Evolutionary conservation across 2,329 filamentous ascomycete genomes (phyloP), one percentile per base, ranked within the genome.

Genomic region (Rhinocladiella mackenziei): DNA sequence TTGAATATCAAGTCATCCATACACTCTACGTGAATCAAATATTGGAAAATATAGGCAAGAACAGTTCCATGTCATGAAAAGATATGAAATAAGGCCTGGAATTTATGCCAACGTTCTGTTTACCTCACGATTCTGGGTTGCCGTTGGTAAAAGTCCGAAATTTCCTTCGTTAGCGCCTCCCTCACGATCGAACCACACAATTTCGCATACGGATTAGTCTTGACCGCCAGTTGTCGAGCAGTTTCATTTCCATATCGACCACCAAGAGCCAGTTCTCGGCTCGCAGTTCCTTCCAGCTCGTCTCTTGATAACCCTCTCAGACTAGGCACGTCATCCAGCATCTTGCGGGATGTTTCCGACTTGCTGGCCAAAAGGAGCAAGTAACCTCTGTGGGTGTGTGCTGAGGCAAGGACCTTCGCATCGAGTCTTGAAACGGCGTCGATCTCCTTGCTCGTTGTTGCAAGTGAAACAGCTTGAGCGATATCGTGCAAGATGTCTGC

Each of bases 151-250:
- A 53, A 57, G 9, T 63, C 60, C 29, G 61, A 65, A 40, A 71
- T 65, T 62, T 80, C 77, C 60, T 76, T 75, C 55, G 62, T 70
- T 64, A 80, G 64, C 10, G 77, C 77, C 61, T 80, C 74, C 63
- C 74, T 75, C 8, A 81, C 77, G 59, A 81, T 80, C 1, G 69
- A 74, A 3, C 77, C 77, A 60, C 77, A 80, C 65, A 80, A 72
- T 63, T 78, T 80, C 22, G 76, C 76, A 62, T 80, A 78, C 20
- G 77, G 77, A 64, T 81, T 81, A 35, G 76, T 79, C 60, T 73
- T 67, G 11, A 80, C 76, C 10, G 75, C 74, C 64, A 81, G 65
- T 54, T 76, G 72, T 55, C 72, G 69, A 31, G 75, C 77, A 17
- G 76, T 66, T 44, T 74, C 69, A 59, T 78, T 78, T 1, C 77